Evolutionary conservation across 495 filamentous ascomycete genomes (phyloP).

Genomic region (Echria macrotheca): DNA sequence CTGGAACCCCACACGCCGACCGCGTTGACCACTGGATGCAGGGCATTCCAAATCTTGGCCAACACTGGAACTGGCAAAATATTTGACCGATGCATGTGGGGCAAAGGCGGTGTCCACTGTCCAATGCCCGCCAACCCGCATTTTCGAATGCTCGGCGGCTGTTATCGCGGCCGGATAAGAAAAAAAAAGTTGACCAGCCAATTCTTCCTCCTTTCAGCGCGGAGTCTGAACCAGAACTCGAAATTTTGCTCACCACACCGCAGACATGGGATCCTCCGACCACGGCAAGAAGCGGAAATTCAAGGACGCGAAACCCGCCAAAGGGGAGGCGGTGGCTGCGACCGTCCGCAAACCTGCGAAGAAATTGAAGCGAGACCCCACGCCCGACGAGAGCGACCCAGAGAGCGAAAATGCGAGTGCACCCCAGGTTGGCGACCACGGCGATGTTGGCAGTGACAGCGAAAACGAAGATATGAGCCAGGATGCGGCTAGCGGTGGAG

Average conservation of each 20-base stretch:
- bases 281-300: slow-evolving; percentile 45
- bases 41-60: too few species aligned
- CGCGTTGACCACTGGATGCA: neutral
- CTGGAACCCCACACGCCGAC: slow-evolving; percentile 13
- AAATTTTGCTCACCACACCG: slow-evolving; percentile 9
- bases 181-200: slow-evolving; percentile 8
- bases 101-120: neutral
- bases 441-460: slow-evolving; percentile 14
- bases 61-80: slow-evolving; percentile 14
- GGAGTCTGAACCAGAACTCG: neutral
- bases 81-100: slow-evolving; percentile 14
- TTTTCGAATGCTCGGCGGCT: slow-evolving; percentile 2
- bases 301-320: slow-evolving; percentile 32
- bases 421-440: slow-evolving; percentile 16
- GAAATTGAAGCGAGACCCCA: slow-evolving; percentile 23
- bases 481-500: slow-evolving; percentile 12
- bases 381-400: slow-evolving; percentile 21
- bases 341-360: slow-evolving; percentile 25
- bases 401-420: slow-evolving; percentile 16
- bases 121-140: neutral
- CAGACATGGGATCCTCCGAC: slow-evolving; percentile 37
- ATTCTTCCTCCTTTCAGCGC: neutral
- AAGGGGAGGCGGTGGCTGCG: slow-evolving; percentile 19
- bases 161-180: neutral
- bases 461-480: slow-evolving; percentile 18